Evolutionary conservation across 2,329 filamentous ascomycete genomes (phyloP), one percentile per base, ranked within the genome.

Genomic region (Mycosphaerella sp.): DNA sequence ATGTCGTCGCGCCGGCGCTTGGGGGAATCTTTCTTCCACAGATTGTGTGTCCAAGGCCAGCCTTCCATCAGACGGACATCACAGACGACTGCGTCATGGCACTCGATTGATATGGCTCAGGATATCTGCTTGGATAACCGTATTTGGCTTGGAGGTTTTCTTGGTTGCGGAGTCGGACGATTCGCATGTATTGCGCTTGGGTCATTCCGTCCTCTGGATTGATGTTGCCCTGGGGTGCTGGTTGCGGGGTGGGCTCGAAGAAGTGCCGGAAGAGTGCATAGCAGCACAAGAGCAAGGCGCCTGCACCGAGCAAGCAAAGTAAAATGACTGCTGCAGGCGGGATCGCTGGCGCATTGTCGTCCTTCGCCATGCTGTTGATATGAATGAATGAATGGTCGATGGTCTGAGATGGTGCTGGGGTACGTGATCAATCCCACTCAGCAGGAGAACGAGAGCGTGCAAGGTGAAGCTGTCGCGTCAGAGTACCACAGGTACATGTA

Each of bases 161-260:
- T 37, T 58, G 55, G 47, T 56, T 57, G 28, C 57, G 49, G 8
- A 59, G 21, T 6, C 59, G 55, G n/a, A 61, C 55, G 17, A 55
- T n/a, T 10, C 59, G 53, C 57, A 59, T 58, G 49, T 61, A 59
- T 39, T 61, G 59, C 39, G 52, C 50, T 49, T 61, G 59, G 10
- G 57, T 59, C 18, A 54, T 42, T 7, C 58, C 59, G 30, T 57
- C 52, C 1, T 49, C 37, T 10, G 45, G 44, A 18, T 49, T 35
- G 16, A 40, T 35, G 3, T 35, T 32, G 39, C 28, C 49, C 4
- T 13, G 49, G 25, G 41, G 41, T 37, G n/a, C 27, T 32, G 41
- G 47, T 25, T 30, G 21, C n/a, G 36, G 43, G 6, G 14, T 40
- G 14, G 50, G 32, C 28, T 30, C 44, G 44, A 36, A 56, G 46